Conservation (phyloP, 2,329 filamentous ascomycete species). For the Ophiostoma pallidulum region DNA sequence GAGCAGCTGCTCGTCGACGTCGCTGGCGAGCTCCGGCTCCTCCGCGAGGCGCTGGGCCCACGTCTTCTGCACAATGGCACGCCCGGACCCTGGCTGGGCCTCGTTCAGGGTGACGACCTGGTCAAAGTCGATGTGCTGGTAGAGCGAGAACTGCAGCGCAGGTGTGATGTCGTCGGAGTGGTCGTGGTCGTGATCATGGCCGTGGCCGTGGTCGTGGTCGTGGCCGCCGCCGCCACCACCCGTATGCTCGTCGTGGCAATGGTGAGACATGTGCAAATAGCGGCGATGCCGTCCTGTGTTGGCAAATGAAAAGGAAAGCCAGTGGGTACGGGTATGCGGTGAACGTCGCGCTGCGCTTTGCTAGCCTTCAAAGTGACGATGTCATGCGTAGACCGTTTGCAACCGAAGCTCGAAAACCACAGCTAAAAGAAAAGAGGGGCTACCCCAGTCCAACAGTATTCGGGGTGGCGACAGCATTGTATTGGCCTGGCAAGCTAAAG, state of each 20-base stretch:
- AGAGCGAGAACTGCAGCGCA: conserved; percentile 81
- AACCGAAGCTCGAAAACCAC: no score
- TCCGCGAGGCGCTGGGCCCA: conserved; percentile 70
- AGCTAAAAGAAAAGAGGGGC: neutral
- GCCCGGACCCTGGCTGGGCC: conserved; percentile 55
- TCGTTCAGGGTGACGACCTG: conserved; percentile 81
- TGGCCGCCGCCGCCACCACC: conserved; percentile 10
- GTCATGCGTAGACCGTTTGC: no score
- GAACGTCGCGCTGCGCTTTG: no score
- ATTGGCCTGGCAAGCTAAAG: neutral
- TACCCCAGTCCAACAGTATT: neutral
- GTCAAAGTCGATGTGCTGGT: conserved; percentile 86
- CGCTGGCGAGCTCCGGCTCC: conserved; percentile 70
- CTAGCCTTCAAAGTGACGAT: no score
- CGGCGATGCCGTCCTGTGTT: no score
- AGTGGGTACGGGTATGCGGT: no score
- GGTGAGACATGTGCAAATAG: conserved; percentile 20
- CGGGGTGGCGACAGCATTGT: neutral
- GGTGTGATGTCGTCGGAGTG: conserved; percentile 89
- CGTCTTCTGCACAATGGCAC: conserved; percentile 75
- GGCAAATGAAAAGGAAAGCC: no score
- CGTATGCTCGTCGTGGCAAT: conserved; percentile 27
- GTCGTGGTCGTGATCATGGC: conserved; percentile 58
- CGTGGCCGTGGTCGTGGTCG: conserved; percentile 32
- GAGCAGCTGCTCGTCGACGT: conserved; percentile 87